Evolutionary conservation across 169 alveolate genomes (phyloP), one percentile per base, ranked within the genome.

Genomic region (Cystoisospora suis): DNA sequence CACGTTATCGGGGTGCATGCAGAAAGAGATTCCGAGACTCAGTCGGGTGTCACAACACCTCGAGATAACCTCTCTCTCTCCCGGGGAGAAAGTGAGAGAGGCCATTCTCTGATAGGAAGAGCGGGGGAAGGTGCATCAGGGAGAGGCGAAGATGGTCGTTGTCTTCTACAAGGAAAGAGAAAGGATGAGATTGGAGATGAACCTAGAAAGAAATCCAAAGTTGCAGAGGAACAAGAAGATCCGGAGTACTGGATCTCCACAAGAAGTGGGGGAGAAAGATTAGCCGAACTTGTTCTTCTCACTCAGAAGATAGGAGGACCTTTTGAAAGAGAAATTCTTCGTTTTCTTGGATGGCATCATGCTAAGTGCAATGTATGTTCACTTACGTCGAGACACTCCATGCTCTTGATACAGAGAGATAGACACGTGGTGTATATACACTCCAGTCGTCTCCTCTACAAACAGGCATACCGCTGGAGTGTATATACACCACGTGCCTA

Each of bases 251-350:
- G 20, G 77, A 15, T 36, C 9, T 3, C 1, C 34, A 23, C 34
- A 44, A 44, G 77, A 36, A 17, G 77, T 65, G 77, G 77, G 23
- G 77, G 77, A 2, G 77, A 65, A 44, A 65, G 77, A 65, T 44
- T 65, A 0, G 77, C 36, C 5, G 7, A 44, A n/a, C 45, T 32
- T 65, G 45, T 65, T 12, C 42, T 65, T 3, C 77, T 65, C 77
- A 65, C 77, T 1, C 77, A n/a, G 36, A 36, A 65, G 34, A 65
- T 44, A 5, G 77, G 77, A 1, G 77, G 77, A 12, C 77, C 77
- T n/a, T 65, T 65, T n/a, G 77, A 65, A n/a, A 65, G 34, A n/a
- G 77, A 65, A 65, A 27, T 65, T 17, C 77, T 65, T 44, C 45
- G 34, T 7, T 65, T 65, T n/a, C 77, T 65, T 65, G 77, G 77